Base-by-base conservation (phyloP, 2,329 filamentous ascomycete species). In the Bipolaris bicolor region DNA sequence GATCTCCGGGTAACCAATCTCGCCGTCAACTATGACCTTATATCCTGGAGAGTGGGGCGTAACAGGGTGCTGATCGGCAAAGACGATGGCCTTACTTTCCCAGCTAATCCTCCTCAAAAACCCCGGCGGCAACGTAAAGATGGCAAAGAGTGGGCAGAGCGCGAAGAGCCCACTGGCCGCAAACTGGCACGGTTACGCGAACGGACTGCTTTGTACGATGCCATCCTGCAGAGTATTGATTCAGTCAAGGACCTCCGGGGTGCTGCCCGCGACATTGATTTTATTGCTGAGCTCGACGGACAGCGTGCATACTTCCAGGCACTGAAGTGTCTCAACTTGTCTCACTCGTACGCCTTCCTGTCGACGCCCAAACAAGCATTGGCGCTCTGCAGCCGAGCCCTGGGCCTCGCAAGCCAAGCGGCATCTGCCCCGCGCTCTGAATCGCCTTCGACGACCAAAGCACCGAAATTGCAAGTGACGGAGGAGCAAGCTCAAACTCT, bases 41-140 rank as follows among this genome's bases (percentile, higher is more conserved):
- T 99, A 55, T 93, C 91, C 71, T 98, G 93, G 93, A 86, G 95
- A 74, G 91, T 98, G 62, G 94, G 94, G 24, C 88, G 95, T 46
- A 98, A 99, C 76, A 85, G 95, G 52, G 89, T 97, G 0, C 80
- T 99, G 60, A 91, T 92, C 49, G 93, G 94, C n/a, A 80, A 85
- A 6, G 83, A 90, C 52, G 94, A 98, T 67, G 94, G 94, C 3
- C 84, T 91, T 15, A 76, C 83, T 1, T 82, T 87, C 57, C 62
- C 78, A 13, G 77, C 81, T 61, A 84, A 85, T 61, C 73, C 81
- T 34, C 86, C 70, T 7, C 72, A 86, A 69, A 86, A 83, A 70
- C 82, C 82, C 39, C 81, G 80, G 43, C 73, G 78, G 49, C 76
- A 76, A 49, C 83, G 83, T 55, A 80, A 80, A 61, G 79, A 82